phyloP scores from a whole-genome alignment of 73 alveolate species.

The Stentor coeruleus region DNA sequence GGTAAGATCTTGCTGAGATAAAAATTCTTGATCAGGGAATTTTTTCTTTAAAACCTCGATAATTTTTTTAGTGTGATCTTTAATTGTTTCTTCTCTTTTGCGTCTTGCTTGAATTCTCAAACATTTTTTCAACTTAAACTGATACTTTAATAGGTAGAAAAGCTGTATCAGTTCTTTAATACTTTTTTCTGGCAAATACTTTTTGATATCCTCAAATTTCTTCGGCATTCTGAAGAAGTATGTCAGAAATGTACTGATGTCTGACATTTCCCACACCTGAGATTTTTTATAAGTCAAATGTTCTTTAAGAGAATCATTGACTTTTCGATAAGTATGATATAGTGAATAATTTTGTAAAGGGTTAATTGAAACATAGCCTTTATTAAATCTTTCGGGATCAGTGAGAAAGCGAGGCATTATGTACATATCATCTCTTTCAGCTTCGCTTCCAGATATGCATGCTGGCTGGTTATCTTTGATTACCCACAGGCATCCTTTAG shows the following conservation, averaged over 20 bases:
- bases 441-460: neutral
- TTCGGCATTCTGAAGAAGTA: neutral
- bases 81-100: conserved; percentile 5
- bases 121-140: neutral
- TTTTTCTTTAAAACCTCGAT: neutral
- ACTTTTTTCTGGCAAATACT: neutral
- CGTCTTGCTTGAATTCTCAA: conserved; percentile 11
- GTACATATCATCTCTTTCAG: neutral
- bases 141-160: conserved; percentile 5
- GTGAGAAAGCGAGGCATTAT: conserved; percentile 14
- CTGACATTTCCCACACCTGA: neutral
- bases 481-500: neutral
- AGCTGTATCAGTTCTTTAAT: conserved; percentile 10
- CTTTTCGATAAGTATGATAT: neutral
- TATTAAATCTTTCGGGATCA: neutral
- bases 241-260: neutral
- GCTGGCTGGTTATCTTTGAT: neutral
- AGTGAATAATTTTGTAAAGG: neutral
- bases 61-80: neutral
- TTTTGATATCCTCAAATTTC: conserved; percentile 19
- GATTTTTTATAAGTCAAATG: neutral
- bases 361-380: neutral
- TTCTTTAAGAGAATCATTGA: neutral
- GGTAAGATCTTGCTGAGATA: neutral
- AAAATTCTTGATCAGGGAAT: neutral